A percentile compares a stretch with the other conserved stretches of the same genome.
Evolutionary conservation across 495 filamentous ascomycete species (phyloP).

Genomic region (Glutinoglossum americanum): DNA sequence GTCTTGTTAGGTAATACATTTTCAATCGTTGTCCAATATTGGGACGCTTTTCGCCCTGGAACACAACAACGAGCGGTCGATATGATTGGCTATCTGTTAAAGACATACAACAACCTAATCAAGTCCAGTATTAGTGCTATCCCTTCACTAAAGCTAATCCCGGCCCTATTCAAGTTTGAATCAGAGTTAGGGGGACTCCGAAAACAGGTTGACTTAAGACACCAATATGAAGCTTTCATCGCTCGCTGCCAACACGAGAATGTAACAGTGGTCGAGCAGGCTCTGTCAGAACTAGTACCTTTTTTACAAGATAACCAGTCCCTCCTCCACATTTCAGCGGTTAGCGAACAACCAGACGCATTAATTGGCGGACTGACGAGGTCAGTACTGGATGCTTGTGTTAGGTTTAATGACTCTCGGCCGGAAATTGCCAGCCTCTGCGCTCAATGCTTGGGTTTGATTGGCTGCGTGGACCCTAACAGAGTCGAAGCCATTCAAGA

Average conservation of each 20-base stretch:
- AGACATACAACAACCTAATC: conserved; percentile 34
- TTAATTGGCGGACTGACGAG: conserved; percentile 49
- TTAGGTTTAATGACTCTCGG: conserved; percentile 51
- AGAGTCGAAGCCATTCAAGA: conserved; percentile 59
- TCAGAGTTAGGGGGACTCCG: conserved; percentile 39
- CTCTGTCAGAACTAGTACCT: conserved; percentile 48
- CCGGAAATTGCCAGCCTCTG: conserved; percentile 46
- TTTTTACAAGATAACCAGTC: conserved; percentile 55
- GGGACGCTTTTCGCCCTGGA: conserved; percentile 38
- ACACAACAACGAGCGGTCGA: conserved; percentile 34
- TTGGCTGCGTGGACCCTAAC: conserved; percentile 84
- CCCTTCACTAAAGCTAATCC: conserved; percentile 57
- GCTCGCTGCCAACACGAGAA: conserved; percentile 63
- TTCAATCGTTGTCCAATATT: conserved; percentile 63
- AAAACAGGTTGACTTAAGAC: conserved; percentile 32
- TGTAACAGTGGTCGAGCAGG: conserved; percentile 55
- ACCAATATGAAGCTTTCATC: conserved; percentile 45
- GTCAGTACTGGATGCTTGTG: conserved; percentile 60
- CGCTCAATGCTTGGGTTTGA: conserved; percentile 58
- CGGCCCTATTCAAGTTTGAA: conserved; percentile 42
- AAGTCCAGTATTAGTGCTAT: conserved; percentile 43
- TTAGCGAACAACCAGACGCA: conserved; percentile 66
- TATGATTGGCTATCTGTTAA: conserved; percentile 42
- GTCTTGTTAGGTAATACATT: conserved; percentile 68
- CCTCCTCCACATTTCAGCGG: conserved; percentile 60